These are phyloP conservation scores for Xylaria digitata DNA, from an alignment of 2,329 filamentous ascomycete genomes.

Conservation along the genomic window DNA sequence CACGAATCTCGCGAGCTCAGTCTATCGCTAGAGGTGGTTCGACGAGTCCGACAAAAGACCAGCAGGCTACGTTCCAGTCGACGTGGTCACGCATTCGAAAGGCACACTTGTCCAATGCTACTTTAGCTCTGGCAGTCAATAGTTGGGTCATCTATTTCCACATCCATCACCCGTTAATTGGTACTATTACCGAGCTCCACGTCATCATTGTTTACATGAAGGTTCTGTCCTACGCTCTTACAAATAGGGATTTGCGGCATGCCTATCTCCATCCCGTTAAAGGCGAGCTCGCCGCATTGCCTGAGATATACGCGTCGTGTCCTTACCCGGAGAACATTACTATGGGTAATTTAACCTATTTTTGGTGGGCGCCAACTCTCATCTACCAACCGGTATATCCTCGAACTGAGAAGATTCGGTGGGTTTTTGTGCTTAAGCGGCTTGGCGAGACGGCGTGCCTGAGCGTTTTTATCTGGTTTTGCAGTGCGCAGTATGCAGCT, in stretches of 20 bases:
- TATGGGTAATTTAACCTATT: constrained; percentile 87
- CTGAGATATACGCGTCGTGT: constrained; percentile 82
- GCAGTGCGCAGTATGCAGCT: constrained; percentile 91
- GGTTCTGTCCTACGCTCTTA: constrained; percentile 94
- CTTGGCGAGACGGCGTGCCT: constrained; percentile 80
- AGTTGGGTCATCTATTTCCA: constrained; percentile 89
- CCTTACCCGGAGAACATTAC: constrained; percentile 95
- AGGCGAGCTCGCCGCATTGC: constrained; percentile 75
- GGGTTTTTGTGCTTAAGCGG: constrained; percentile 88
- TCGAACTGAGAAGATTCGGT: constrained; percentile 81
- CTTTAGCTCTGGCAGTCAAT: constrained; percentile 81
- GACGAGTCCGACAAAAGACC: constrained; percentile 67
- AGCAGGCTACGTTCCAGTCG: constrained; percentile 73
- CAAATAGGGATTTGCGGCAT: constrained; percentile 93
- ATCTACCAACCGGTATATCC: constrained; percentile 98
- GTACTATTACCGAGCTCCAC: constrained; percentile 89
- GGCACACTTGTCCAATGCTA: constrained; percentile 85
- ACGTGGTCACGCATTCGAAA: constrained; percentile 86
- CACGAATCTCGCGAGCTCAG: constrained; percentile 71
- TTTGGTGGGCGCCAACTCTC: constrained; percentile 97
- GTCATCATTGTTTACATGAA: constrained; percentile 97
- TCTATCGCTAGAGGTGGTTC: constrained; percentile 60
- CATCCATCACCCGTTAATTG: constrained; percentile 93
- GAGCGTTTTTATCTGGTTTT: constrained; percentile 93
- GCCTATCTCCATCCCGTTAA: constrained; percentile 82